Conservation (phyloP, 441 rosid species). For the Erysimum cheiri region DNA sequence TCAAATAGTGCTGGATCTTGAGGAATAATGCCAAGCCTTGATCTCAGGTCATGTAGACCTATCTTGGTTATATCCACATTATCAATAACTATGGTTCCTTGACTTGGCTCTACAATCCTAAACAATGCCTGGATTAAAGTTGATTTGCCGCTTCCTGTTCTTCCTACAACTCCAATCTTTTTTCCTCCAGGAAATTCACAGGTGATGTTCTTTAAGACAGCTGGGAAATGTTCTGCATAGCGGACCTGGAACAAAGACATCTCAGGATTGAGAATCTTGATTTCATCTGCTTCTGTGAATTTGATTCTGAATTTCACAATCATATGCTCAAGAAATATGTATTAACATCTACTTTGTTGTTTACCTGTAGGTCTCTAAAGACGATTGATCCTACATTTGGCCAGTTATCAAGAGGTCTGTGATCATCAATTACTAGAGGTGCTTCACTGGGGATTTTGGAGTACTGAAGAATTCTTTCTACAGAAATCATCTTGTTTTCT, state of each 20-base stretch:
- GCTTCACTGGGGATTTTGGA: constrained; percentile 83
- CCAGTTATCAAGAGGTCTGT: constrained; percentile 79
- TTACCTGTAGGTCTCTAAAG: constrained; percentile 83
- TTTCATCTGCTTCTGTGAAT: not conserved
- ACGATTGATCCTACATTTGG: constrained; percentile 81
- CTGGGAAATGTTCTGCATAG: constrained; percentile 91
- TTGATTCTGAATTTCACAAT: not conserved
- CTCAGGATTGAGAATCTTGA: not conserved
- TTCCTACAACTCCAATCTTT: constrained; percentile 92
- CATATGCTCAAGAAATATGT: not conserved
- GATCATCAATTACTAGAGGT: constrained; percentile 64
- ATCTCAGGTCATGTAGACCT: constrained; percentile 87
- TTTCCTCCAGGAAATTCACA: constrained; percentile 87
- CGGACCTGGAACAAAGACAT: constrained; percentile 58
- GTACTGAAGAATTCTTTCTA: constrained; percentile 96
- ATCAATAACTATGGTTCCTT: constrained; percentile 85
- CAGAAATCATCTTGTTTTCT: constrained; percentile 95
- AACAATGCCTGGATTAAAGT: constrained; percentile 89
- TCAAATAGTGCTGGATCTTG: constrained; percentile 95
- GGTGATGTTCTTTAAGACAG: constrained; percentile 73
- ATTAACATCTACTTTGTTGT: constrained; percentile 11
- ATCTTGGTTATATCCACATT: constrained; percentile 79
- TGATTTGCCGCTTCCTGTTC: constrained; percentile 97
- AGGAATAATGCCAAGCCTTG: constrained; percentile 92
- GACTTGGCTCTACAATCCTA: constrained; percentile 85